These are phyloP conservation scores for Populus hybrid DNA, from an alignment of 441 rosid genomes.

Conservation along the genomic window DNA sequence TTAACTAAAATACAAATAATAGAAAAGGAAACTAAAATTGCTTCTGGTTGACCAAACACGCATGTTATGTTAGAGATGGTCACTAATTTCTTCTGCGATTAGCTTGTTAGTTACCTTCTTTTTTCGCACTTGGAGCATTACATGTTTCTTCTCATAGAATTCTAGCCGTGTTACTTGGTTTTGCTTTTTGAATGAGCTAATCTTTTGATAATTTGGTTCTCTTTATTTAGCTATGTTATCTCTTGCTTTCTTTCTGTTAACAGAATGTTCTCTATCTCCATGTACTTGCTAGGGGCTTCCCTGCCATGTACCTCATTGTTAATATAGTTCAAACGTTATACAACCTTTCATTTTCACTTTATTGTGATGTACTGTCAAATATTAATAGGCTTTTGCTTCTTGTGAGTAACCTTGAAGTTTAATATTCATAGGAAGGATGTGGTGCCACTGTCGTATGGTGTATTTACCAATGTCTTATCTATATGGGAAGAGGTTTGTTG, in stretches of 20 bases:
- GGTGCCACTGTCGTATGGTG: conserved; percentile 75
- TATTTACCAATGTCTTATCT: conserved; percentile 67
- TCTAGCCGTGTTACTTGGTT: neutral
- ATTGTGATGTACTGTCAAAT: neutral
- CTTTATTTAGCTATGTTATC: neutral
- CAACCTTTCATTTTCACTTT: neutral
- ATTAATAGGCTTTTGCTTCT: neutral
- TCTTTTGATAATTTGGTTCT: neutral
- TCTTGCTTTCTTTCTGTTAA: neutral
- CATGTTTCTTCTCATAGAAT: neutral
- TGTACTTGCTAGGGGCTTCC: neutral
- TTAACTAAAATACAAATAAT: no score
- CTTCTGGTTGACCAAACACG: neutral
- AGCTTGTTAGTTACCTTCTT: neutral
- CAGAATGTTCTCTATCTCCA: neutral
- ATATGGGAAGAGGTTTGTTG: conserved; percentile 60
- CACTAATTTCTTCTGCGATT: neutral
- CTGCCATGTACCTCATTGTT: neutral
- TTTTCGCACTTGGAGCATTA: neutral
- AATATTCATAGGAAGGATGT: conserved; percentile 46
- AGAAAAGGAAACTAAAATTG: neutral
- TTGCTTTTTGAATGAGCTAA: neutral
- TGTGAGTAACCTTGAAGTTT: neutral
- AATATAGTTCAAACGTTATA: neutral
- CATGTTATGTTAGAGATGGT: neutral